These are phyloP conservation scores for Abrus precatorius DNA, from an alignment of 306 rosid species.

Conservation along the genomic window DNA sequence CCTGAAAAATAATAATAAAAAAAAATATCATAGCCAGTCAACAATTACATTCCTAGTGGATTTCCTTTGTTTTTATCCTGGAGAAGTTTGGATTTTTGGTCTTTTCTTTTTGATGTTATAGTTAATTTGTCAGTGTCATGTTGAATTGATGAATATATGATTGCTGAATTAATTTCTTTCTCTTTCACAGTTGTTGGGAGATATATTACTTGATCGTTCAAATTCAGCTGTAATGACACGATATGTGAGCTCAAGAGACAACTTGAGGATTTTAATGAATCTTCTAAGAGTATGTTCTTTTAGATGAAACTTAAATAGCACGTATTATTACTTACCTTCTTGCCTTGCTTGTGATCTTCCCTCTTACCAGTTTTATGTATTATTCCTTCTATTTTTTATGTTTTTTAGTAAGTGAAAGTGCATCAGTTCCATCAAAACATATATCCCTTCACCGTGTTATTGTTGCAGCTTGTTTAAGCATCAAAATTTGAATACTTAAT, in stretches of 20 bases:
- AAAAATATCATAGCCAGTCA: background rate
- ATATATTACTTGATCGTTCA: conserved; percentile 92
- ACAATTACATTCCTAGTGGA: conserved; percentile 18
- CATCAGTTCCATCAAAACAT: conserved; percentile 23
- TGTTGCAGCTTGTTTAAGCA: conserved; percentile 23
- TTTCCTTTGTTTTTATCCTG: background rate
- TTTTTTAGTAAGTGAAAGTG: conserved; percentile 18
- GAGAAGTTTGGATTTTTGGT: conserved; percentile 8
- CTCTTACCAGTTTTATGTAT: background rate
- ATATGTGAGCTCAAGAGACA: conserved; percentile 98
- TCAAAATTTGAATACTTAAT: conserved; percentile 28
- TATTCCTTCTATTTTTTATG: conserved; percentile 6
- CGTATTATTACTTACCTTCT: conserved; percentile 4
- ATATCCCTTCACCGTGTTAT: background rate
- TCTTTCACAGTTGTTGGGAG: conserved; percentile 87
- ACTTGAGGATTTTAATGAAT: conserved; percentile 96
- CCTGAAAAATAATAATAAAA: background rate
- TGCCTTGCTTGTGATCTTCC: conserved; percentile 35
- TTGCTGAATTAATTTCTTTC: conserved; percentile 38
- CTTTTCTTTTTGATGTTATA: conserved; percentile 27
- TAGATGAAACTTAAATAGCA: conserved; percentile 39
- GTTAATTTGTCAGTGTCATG: conserved; percentile 11
- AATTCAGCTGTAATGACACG: conserved; percentile 96
- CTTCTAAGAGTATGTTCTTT: conserved; percentile 81
- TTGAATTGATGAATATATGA: conserved; percentile 13